Evolutionary conservation across 331 rosid species (phyloP).

Genomic region (Telfairia occidentalis): DNA sequence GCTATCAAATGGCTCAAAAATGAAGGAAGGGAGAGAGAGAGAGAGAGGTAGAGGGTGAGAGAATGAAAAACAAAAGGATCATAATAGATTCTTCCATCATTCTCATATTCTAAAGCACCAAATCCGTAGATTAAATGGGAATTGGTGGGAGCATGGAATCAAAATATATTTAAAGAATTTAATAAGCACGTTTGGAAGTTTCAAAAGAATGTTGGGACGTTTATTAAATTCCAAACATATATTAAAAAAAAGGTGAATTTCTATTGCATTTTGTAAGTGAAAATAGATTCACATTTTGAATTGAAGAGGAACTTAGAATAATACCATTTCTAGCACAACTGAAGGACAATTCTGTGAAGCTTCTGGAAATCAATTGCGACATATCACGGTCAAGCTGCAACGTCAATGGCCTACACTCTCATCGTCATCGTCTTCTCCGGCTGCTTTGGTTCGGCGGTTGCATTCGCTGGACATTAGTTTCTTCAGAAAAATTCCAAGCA

Average conservation of each 20-base stretch:
- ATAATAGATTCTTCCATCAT: background rate
- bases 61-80: background rate
- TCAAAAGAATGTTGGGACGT: background rate
- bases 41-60: too few relatives aligned
- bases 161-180: background rate
- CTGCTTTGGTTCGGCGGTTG: background rate
- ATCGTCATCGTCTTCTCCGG: background rate
- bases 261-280: background rate
- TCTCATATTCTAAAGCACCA: background rate
- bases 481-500: background rate
- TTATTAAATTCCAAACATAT: background rate
- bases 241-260: background rate
- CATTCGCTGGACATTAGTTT: background rate
- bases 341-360: background rate
- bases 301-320: background rate
- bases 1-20: background rate
- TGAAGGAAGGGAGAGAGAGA: too few relatives aligned
- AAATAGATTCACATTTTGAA: background rate
- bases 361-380: background rate
- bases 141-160: background rate
- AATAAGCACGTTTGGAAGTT: background rate
- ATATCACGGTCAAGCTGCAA: background rate
- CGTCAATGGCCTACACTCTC: background rate
- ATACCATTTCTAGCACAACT: background rate
- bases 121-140: background rate